phyloP scores from a whole-genome alignment of 2,329 filamentous ascomycete species.

The Scolecobasidium constrictum region DNA sequence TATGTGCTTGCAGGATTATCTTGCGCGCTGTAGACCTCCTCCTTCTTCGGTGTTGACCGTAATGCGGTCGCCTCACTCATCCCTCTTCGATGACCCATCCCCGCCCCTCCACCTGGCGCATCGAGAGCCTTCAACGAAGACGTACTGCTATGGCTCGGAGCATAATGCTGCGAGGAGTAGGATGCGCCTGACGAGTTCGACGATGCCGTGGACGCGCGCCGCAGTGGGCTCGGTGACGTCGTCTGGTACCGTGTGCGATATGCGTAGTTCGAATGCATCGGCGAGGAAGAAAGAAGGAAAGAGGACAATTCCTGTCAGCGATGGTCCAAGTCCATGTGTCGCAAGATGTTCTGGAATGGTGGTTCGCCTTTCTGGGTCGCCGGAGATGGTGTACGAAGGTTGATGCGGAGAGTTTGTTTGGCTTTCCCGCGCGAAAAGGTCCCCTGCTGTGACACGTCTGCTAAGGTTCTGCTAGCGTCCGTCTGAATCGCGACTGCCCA shows the following conservation, averaged over 20 bases:
- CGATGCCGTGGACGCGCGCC: constrained; percentile 61
- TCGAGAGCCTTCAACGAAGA: constrained; percentile 63
- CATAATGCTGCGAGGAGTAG: constrained; percentile 56
- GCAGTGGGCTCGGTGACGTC: constrained; percentile 33
- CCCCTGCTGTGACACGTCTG: too few species aligned
- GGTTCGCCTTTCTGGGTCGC: too few species aligned
- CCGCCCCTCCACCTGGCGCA: constrained; percentile 30
- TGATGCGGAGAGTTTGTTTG: too few species aligned
- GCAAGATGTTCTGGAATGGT: too few species aligned
- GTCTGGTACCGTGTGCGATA: constrained; percentile 27
- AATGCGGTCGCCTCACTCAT: constrained; percentile 60
- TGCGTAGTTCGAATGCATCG: constrained; percentile 11
- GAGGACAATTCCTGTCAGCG: constrained; percentile 2
- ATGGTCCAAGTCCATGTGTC: neutral
- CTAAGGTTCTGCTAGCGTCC: too few species aligned
- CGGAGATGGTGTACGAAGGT: too few species aligned
- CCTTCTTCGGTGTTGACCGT: constrained; percentile 39
- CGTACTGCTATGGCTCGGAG: constrained; percentile 55
- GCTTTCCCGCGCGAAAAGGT: too few species aligned
- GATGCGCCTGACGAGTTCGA: constrained; percentile 61
- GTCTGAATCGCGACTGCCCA: too few species aligned
- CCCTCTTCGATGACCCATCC: constrained; percentile 56
- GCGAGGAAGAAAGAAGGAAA: neutral
- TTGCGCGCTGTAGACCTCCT: constrained; percentile 22
- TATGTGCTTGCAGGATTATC: constrained; percentile 53